phyloP scores from a whole-genome alignment of 495 filamentous ascomycete genomes.

The Extremus antarcticus region DNA sequence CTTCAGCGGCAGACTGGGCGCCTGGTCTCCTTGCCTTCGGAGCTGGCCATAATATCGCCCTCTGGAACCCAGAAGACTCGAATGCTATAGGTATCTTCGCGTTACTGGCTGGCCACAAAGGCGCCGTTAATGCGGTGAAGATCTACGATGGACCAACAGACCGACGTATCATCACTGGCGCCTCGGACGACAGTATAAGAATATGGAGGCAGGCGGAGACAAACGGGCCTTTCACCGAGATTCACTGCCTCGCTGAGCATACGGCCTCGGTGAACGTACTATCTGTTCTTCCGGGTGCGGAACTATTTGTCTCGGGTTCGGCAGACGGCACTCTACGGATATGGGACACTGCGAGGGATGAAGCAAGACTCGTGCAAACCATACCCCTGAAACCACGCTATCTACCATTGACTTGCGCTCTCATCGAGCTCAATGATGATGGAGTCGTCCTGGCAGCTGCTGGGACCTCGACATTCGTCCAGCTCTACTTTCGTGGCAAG shows the following conservation, averaged over 20 bases:
- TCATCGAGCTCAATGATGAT: slow-evolving; percentile 44
- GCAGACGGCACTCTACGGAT: slow-evolving; percentile 77
- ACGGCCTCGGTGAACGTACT: slow-evolving; percentile 70
- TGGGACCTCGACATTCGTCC: slow-evolving; percentile 67
- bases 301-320: slow-evolving; percentile 58
- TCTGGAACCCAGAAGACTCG: slow-evolving; percentile 68
- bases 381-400: slow-evolving; percentile 65
- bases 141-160: slow-evolving; percentile 45
- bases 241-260: slow-evolving; percentile 50
- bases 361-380: slow-evolving; percentile 43
- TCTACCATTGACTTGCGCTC: slow-evolving; percentile 65
- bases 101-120: slow-evolving; percentile 70
- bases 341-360: slow-evolving; percentile 46
- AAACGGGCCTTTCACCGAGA: slow-evolving; percentile 31
- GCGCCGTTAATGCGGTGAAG: slow-evolving; percentile 71
- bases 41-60: slow-evolving; percentile 72
- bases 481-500: slow-evolving; percentile 50
- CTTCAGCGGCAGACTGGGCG: slow-evolving; percentile 81
- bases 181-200: slow-evolving; percentile 66
- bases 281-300: slow-evolving; percentile 40
- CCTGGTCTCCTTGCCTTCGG: slow-evolving; percentile 73
- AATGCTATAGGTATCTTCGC: slow-evolving; percentile 47
- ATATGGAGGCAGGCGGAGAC: slow-evolving; percentile 48
- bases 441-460: slow-evolving; percentile 62
- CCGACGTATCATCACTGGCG: slow-evolving; percentile 48